These are phyloP conservation scores for Melampsora medusae DNA, from an alignment of 1,284 basidiomycete genomes.

Conservation along the genomic window DNA sequence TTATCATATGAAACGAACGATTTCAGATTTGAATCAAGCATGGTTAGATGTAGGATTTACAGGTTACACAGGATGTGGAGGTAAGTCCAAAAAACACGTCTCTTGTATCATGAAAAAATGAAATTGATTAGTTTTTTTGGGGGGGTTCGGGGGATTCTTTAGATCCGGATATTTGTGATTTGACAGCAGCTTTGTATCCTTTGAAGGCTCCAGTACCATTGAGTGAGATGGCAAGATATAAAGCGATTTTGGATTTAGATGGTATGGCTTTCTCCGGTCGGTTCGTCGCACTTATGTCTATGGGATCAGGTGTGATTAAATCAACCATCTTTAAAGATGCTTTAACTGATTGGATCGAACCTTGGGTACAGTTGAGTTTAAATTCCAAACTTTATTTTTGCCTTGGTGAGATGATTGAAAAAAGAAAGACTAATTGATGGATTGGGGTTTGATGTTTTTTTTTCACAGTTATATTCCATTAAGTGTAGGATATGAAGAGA, in stretches of 20 bases:
- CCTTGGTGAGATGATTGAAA: too few species aligned
- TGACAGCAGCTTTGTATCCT: slow-evolving; percentile 28
- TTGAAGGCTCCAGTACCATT: slow-evolving; percentile 38
- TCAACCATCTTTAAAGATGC: slow-evolving; percentile 38
- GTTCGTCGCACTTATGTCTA: slow-evolving; percentile 42
- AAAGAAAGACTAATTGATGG: too few species aligned
- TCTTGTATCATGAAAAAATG: not conserved
- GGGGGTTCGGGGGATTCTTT: not conserved
- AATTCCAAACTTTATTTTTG: too few species aligned
- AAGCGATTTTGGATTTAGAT: slow-evolving; percentile 43
- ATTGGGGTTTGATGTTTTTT: not conserved
- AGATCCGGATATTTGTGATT: slow-evolving; percentile 34
- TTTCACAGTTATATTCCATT: slow-evolving; percentile 40
- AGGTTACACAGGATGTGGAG: slow-evolving; percentile 41
- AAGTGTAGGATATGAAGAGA: slow-evolving; percentile 34
- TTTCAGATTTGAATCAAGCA: slow-evolving; percentile 36
- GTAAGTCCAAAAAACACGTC: slow-evolving; percentile 1
- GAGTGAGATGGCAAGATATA: slow-evolving; percentile 40
- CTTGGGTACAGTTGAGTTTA: slow-evolving; percentile 40
- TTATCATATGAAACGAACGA: slow-evolving; percentile 31
- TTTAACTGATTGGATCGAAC: slow-evolving; percentile 42
- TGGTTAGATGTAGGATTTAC: slow-evolving; percentile 44
- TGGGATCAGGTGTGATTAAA: slow-evolving; percentile 43
- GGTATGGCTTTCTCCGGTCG: slow-evolving; percentile 44
- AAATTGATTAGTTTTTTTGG: not conserved